Evolutionary conservation across 306 rosid species (phyloP).

Genomic region (Inga laurina): DNA sequence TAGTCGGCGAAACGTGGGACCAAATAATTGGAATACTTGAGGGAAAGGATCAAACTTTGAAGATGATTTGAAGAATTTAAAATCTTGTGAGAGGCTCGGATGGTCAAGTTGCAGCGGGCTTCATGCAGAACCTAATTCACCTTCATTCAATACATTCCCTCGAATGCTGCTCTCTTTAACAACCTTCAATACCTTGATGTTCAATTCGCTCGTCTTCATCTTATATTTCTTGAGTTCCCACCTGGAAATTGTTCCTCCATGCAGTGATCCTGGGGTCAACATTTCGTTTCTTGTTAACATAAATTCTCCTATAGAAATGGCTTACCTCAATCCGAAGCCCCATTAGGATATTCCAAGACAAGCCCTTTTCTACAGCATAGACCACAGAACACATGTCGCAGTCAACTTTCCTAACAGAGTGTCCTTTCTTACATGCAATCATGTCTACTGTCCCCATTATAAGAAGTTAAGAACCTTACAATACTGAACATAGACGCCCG

Average conservation of each 20-base stretch:
- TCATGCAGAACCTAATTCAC: too few species aligned
- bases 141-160: too few species aligned
- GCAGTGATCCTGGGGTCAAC: background rate
- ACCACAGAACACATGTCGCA: background rate
- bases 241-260: background rate
- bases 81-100: too few species aligned
- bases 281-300: background rate
- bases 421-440: background rate
- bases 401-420: background rate
- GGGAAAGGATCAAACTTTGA: too few species aligned
- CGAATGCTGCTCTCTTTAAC: background rate
- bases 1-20: background rate
- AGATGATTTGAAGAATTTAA: too few species aligned
- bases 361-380: background rate
- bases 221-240: background rate
- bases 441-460: background rate
- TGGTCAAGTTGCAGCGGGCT: too few species aligned
- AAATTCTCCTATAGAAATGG: background rate
- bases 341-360: background rate
- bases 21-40: too few species aligned
- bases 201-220: background rate
- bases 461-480: background rate
- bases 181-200: conserved; percentile 4
- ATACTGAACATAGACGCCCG: background rate
- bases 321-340: background rate